Base-by-base conservation (phyloP, 345 rosid species). In the Gossypium thurberi region DNA sequence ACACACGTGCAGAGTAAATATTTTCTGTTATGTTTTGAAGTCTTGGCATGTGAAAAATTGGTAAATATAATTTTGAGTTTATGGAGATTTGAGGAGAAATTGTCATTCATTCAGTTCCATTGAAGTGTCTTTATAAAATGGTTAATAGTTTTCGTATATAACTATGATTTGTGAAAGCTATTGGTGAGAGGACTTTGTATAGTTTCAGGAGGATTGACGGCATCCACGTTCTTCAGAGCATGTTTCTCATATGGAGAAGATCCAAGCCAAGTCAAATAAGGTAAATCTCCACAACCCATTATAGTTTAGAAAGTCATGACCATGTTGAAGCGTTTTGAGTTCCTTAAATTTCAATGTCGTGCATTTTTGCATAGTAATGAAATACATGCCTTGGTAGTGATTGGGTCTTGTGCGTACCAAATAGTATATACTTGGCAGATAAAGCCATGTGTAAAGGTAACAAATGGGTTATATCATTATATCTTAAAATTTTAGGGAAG, bases 201-300 rank as follows among this genome's bases (percentile, higher is more conserved):
- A 42, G 13, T 84, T 66, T 73, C 84, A 95, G 98, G 86, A 75
- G 81, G 83, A 48, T 71, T 89, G 0, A 60, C 82, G 70, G 76
- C 79, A 71, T 81, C 90, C 28, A 78, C 86, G 69, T 76, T 86
- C 78, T 67, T 94, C 52, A 91, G 81, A 78, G 92, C 89, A 21
- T 95, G 94, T 74, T 87, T 95, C 76, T 84, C 93, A 79, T 95
- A 97, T 71, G 94, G 98, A 65, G 92, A 87, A 73, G 91, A 91
- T 47, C 89, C 81, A 20, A 83, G 25, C 73, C 89, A 88, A 74
- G 84, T 88, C 43, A 91, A 84, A 79, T 96, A 92, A 87, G 98
- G 98, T 89, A 76, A 52, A 60, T 40, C 28, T 63, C 40, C 47
- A 8, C 28, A 48, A 71, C 70, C 3, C 6, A 11, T 61, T 60